Evolutionary conservation across 2,329 filamentous ascomycete species (phyloP), one percentile per base, ranked within the genome.

Genomic region (Westerdykella aurantiaca): DNA sequence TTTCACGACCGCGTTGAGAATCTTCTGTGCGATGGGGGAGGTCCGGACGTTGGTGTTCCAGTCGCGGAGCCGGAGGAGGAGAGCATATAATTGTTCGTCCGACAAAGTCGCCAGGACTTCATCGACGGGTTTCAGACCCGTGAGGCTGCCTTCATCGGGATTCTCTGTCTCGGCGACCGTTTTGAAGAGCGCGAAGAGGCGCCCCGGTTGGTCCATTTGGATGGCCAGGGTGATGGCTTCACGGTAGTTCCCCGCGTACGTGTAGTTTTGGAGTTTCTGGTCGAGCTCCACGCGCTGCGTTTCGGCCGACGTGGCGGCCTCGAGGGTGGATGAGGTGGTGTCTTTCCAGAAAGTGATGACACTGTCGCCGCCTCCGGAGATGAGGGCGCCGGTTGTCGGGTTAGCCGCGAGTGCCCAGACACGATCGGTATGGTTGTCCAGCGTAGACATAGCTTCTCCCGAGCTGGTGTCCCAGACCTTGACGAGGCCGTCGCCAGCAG

Each of bases 41-140:
- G 88, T 95, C 48, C 88, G 79, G 0, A 88, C 89, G 57, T 97
- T 97, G 4, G 93, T 95, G 64, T 98, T 98, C 93, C 93, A 98
- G 69, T 98, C 93, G 37, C 94, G 79, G 37, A 96, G 70, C 46
- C 93, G 78, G 31, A 91, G 74, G 0, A 98, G 77, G 12, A 98
- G 77, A 6, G 81, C 75, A 68, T 88, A 94, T 12, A 98, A 78
- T 64, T 97, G 91, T 55, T 91, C 85, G 55, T 93, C 84, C 4
- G 84, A 85, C 5, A 98, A 75, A 11, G 73, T 79, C n/a, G 76
- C 80, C 1, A 98, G 74, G 0, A 95, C 90, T 41, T 88, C 79
- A 56, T 97, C 93, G 7, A 97, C 91, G 34, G 73, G 72, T 44
- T 70, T 74, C 13, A 82, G 64, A 1, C 85, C 86, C 1, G 75